These are phyloP conservation scores for Aspergillus fijiensis DNA, from an alignment of 2,329 filamentous ascomycete genomes.

Conservation along the genomic window DNA sequence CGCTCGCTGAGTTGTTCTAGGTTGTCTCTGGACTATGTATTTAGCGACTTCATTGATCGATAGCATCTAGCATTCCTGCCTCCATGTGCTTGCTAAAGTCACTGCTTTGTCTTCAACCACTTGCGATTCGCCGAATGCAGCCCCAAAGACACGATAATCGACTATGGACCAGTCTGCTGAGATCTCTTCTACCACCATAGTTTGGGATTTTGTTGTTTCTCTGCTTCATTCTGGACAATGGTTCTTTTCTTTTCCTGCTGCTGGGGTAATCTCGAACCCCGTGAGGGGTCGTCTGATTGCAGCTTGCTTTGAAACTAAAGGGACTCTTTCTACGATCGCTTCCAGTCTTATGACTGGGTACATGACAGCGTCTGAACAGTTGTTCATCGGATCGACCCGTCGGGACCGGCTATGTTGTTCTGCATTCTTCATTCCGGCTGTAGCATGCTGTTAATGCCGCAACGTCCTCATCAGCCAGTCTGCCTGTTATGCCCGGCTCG, in stretches of 20 bases:
- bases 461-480: background rate
- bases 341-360: background rate
- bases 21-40: background rate
- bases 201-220: background rate
- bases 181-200: background rate
- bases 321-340: background rate
- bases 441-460: background rate
- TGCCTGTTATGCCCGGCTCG: background rate
- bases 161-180: background rate
- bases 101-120: background rate
- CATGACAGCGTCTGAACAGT: background rate
- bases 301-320: background rate
- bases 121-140: background rate
- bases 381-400: background rate
- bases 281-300: background rate
- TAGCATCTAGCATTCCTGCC: background rate
- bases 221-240: background rate
- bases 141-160: background rate
- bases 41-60: background rate
- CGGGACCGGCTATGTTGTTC: background rate
- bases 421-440: background rate
- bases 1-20: background rate
- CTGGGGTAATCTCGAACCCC: background rate
- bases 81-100: background rate
- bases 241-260: background rate